phyloP scores from a whole-genome alignment of 768 basidiomycete genomes.

The Hortiboletus campestris region DNA sequence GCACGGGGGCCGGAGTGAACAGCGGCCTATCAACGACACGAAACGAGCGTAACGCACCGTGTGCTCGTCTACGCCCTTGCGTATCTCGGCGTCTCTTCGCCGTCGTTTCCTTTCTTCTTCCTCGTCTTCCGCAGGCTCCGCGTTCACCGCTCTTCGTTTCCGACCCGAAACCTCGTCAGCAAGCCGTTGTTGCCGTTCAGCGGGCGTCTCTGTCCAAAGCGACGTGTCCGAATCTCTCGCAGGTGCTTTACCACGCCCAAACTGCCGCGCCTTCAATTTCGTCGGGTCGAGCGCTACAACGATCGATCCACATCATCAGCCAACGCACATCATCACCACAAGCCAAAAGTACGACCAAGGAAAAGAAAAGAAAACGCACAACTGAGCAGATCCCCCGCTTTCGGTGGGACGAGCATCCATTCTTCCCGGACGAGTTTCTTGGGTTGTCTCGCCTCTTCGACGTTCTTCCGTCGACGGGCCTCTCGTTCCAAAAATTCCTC shows the following conservation, averaged over 20 bases:
- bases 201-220: constrained; percentile 97
- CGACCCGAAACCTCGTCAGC: constrained; percentile 94
- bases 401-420: constrained; percentile 98
- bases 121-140: constrained; percentile 36
- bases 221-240: constrained; percentile 51
- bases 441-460: constrained; percentile 78
- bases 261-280: constrained; percentile 77
- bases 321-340: not conserved
- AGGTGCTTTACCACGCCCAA: constrained; percentile 55
- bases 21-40: not conserved
- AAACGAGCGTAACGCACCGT: constrained; percentile 47
- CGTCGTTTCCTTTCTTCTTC: constrained; percentile 51
- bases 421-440: constrained; percentile 83
- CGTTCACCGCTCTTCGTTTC: constrained; percentile 68
- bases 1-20: not conserved
- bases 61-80: constrained; percentile 73
- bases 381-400: constrained; percentile 71
- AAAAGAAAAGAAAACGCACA: constrained; percentile 51
- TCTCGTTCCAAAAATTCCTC: constrained; percentile 84
- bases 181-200: constrained; percentile 86
- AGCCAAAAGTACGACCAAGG: too few species aligned
- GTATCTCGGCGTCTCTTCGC: constrained; percentile 66
- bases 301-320: not conserved
- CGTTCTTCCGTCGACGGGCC: constrained; percentile 66
- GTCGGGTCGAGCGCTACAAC: constrained; percentile 78